Evolutionary conservation across 1,284 basidiomycete genomes (phyloP), one percentile per base, ranked within the genome.

Genomic region (Ceratobasidium sp.): DNA sequence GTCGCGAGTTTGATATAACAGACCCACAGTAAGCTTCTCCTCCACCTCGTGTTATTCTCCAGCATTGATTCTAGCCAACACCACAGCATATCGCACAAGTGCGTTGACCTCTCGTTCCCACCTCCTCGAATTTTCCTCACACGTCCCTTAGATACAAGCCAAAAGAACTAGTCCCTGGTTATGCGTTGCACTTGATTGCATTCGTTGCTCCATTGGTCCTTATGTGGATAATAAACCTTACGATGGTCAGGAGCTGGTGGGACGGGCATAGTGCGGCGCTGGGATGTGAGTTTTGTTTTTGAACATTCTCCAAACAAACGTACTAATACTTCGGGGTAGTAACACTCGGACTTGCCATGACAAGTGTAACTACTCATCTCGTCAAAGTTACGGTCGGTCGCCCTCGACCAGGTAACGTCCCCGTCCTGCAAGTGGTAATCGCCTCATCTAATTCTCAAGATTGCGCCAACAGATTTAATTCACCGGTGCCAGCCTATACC

Each of bases 241-340:
- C 92, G 13, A 90, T 94, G 26, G 85, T 94, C 15, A 88, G 92
- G 33, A 93, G 91, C 5, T 90, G 91, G 84, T 98, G 96, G 95
- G 97, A 98, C 81, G 86, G 93, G 35, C 97, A 99, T 83, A 92
- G 90, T 80, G 89, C 92, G 66, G 86, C 91, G 23, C 88, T 96
- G 11, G 96, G 95, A 56, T 84, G 92, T 93, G 80, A 74, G 47
- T 53, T 31, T 20, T 31, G 31, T 45, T 28, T 42, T 13, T 47
- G 4, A 45, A 3, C 17, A n/a, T 51, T 17, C 33, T 23, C 3
- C 10, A 26, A 3, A 20, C 5, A 7, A 49, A 37, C 8, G 35
- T 28, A 54, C 45, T 68, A 17, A 60, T 51, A 75, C 78, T 71
- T 37, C 76, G 17, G 35, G 63, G 76, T 78, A 94, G 94, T 95